Base-by-base conservation (phyloP, 148 eudicot genomes). In the Chenopodium quinoa region DNA sequence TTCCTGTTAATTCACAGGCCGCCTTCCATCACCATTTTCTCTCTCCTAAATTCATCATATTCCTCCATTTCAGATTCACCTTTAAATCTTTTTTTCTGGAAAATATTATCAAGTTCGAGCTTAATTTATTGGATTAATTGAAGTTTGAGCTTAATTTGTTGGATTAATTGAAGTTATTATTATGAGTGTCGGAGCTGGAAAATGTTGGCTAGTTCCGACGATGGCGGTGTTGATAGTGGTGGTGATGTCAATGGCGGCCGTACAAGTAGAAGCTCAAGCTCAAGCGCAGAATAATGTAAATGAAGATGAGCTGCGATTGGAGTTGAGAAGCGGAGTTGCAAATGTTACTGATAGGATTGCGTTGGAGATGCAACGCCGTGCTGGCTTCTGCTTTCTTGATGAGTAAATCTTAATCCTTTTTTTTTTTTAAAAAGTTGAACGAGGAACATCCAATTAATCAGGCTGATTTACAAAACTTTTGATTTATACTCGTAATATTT, bases 311-410 rank as follows among this genome's bases (percentile, higher is more conserved):
- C 12, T 48, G 29, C 0, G 20, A 13, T 2, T 10, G 54, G 27
- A 1, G 25, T 31, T 75, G 75, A 79, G 71, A 0, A 60, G n/a
- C 63, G 77, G 77, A 3, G 52, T 84, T 71, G 80, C 8, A 4
- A 72, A 84, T 76, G 76, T 80, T 3, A 71, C 64, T 20, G 70
- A 63, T 66, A 27, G 16, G 32, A 64, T 84, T 58, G 80, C 80
- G 34, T 14, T n/a, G 32, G 66, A 84, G 65, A 47, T 84, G 80
- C 73, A 71, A 65, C 23, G 19, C 8, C 56, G 60, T 32, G 80
- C 83, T 32, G 10, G 23, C 58, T 84, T 60, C 63, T 84, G 86
- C 77, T 76, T 80, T 63, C 27, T 84, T 37, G 78, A 84, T 56
- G 80, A 82, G 86, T 84, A 79, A 47, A 31, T 3, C 6, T 7